Base-by-base conservation (phyloP, 2,329 filamentous ascomycete genomes). In the Botrytis byssoidea region DNA sequence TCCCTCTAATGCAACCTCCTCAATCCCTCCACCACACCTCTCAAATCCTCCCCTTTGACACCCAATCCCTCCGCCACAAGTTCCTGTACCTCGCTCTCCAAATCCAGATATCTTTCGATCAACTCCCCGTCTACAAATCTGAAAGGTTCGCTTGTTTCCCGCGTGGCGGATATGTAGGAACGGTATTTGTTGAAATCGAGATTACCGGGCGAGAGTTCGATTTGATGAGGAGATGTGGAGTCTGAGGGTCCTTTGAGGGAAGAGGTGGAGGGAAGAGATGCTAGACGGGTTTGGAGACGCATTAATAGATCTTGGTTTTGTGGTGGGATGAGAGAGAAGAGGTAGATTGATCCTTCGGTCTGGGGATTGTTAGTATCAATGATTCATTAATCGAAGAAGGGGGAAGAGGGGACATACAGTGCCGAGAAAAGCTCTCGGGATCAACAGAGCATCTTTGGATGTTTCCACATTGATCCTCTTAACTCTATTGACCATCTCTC, bases 41-140 rank as follows among this genome's bases (percentile, higher is more conserved):
- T 85, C 83, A 92, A 87, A 84, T 89, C 81, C 82, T 91, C 86
- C 76, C 93, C 82, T 85, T 85, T 88, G 75, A 84, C 90, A 72
- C 85, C 91, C 76, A 87, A 86, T 67, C 85, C 90, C 81, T 85
- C 81, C 73, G 84, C 89, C 68, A 88, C 84, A 72, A 83, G 81
- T 77, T 83, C 84, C 82, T 91, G 89, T 59, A 83, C 83, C 55
- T 85, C 84, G 72, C 91, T 89, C 64, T 88, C 85, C 76, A 93
- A 84, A 76, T 94, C 91, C 77, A 98, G 82, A 80, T 98, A 98
- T 70, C 89, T 83, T 83, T 98, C 95, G 20, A 99, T 86, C 79
- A 98, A 85, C 81, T 98, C 95, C 0, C 95, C 96, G 79, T 99
- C 96, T 20, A 99, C 89, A 79, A 98, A 98, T 1, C 95, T 88